Base-by-base conservation (phyloP, 306 rosid species). In the Styphnolobium japonicum region DNA sequence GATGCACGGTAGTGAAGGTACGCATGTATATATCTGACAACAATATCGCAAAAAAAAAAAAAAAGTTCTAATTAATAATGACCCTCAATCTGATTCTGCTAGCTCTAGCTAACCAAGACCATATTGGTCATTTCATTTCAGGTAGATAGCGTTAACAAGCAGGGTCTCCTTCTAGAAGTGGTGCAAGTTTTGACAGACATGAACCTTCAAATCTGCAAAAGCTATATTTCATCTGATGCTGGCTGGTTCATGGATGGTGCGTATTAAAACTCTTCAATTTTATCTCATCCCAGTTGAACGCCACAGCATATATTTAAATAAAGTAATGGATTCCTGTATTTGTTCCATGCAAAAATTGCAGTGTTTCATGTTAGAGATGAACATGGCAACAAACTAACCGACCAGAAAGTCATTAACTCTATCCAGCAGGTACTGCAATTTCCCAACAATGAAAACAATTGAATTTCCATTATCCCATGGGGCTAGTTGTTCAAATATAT, bases 191-290 rank as follows among this genome's bases (percentile, higher is more conserved):
- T 92, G 68, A 90, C 97, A 18, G 97, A 92, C 73, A 69, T 85
- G 88, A 89, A 92, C 77, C 93, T 90, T 77, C 80, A 83, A 53
- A 92, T 92, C 40, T 83, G 86, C 60, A 92, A 90, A 76, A 46
- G 96, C 81, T 85, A 76, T 61, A 89, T 90, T 80, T 89, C 97
- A 77, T 92, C 82, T 60, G 97, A 92, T 76, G 94, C 89, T 23
- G 87, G 85, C 39, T 92, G 97, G 97, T 89, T 85, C 88, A 92
- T 92, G 91, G 92, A 92, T 82, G 94, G 92, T 89, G 65, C 1
- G 31, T 36, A 43, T 12, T 62, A 2, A 63, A 2, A 10, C 6
- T 53, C 4, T 45, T 65, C 29, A 56, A 23, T 15, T 34, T 49
- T 8, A 60, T 33, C 21, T 27, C 9, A 7, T 22, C 2, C 48